Evolutionary conservation across 352 stramenopile species (phyloP), one percentile per base, ranked within the genome.

Genomic region (Phytophthora quininea): DNA sequence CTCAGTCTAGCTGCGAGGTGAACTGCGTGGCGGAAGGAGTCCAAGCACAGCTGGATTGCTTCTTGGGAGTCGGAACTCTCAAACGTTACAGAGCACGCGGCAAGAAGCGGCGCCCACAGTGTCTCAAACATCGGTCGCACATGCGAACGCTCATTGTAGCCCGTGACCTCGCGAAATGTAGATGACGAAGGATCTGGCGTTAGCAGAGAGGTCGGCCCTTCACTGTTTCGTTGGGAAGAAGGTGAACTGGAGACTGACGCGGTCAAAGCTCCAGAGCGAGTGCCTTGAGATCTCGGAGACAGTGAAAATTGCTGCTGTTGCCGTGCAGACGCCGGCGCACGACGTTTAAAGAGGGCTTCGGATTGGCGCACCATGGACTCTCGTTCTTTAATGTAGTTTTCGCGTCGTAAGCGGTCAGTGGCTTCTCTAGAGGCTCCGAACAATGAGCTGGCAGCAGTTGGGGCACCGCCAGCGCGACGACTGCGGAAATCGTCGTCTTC

Each of bases 61-160:
- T 92, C 88, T 15, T 92, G 81, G 30, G 98, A 92, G 15, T 98
- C 92, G 2, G 88, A 95, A 52, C 82, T 96, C 78, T 99, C 96
- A 27, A 99, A 92, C 30, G 98, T 97, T 68, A 99, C 96, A 2
- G 96, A 99, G 55, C 99, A 97, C 45, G 91, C 96, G 45, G 96
- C 97, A 49, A 99, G 84, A 31, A 99, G 77, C 43, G 97, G 96
- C 31, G 97, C 97, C 97, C 98, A 99, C 0, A 98, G 93, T 0
- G 98, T 98, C 79, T 99, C 97, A 70, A 99, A 99, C 98, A 99
- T 99, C 4, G 97, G 96, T 30, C 88, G 82, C 11, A 97, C 86
- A 57, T 95, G 84, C 29, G 79, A 90, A 42, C 82, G 91, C 58
- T 93, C 88, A 4, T 76, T 83, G 29, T 77, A 79, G 30, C 88